A percentile compares a stretch with the other conserved stretches of the same genome.
Evolutionary conservation across 331 rosid genomes (phyloP).

Genomic region (Quercus lobata): DNA sequence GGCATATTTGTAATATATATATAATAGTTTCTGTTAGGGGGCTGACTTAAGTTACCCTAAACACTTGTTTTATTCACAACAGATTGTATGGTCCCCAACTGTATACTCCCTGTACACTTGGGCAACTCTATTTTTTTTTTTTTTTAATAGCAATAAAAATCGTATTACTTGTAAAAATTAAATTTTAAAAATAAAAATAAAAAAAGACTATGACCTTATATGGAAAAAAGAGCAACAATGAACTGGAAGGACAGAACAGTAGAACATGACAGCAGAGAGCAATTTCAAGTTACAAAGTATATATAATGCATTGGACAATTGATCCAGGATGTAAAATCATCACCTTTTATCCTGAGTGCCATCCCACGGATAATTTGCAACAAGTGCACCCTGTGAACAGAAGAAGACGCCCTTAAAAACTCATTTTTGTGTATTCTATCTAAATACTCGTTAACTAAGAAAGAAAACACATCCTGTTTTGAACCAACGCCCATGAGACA

Average conservation of each 20-base stretch:
- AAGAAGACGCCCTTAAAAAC: constrained; percentile 8
- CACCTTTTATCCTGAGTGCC: constrained; percentile 80
- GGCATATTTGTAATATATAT: too few species aligned
- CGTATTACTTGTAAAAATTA: too few species aligned
- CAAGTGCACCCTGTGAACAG: constrained; percentile 77
- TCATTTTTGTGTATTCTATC: constrained; percentile 8
- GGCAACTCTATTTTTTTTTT: too few species aligned
- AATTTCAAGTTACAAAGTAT: neutral
- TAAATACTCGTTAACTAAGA: neutral
- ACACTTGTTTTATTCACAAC: too few species aligned
- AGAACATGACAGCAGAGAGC: neutral
- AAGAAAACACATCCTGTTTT: neutral
- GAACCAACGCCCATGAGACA: constrained; percentile 1
- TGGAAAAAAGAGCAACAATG: neutral
- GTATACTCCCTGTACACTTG: too few species aligned
- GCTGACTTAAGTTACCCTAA: too few species aligned
- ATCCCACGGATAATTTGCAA: constrained; percentile 99
- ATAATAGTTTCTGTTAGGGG: too few species aligned
- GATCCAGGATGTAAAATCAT: neutral
- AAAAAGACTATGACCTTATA: neutral
- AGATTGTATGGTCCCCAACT: too few species aligned
- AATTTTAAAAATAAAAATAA: too few species aligned
- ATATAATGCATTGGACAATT: neutral
- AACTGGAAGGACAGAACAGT: neutral
- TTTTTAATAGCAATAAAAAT: too few species aligned